phyloP scores from a whole-genome alignment of 169 alveolate species.

The Cryptosporidium tyzzeri region DNA sequence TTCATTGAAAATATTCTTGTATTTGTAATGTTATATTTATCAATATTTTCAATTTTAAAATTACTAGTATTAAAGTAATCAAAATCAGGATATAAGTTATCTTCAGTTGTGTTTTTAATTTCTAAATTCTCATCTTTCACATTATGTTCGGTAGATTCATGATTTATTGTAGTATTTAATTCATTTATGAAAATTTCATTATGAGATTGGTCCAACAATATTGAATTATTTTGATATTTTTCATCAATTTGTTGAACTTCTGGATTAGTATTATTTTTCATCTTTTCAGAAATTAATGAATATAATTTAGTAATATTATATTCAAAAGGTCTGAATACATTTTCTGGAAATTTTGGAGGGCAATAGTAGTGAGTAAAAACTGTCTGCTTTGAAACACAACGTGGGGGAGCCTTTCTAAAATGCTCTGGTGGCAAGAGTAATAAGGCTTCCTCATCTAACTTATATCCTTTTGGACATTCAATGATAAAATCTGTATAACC shows the following conservation, averaged over 20 bases:
- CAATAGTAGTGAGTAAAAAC: slow-evolving; percentile 68
- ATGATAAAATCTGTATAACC: slow-evolving; percentile 38
- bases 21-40: slow-evolving; percentile 16
- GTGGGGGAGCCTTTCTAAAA: slow-evolving; percentile 50
- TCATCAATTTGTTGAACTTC: neutral
- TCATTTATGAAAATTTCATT: neutral
- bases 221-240: neutral
- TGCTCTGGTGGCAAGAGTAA: slow-evolving; percentile 36
- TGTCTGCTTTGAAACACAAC: slow-evolving; percentile 55
- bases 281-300: neutral
- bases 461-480: slow-evolving; percentile 53
- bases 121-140: neutral
- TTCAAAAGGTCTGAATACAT: slow-evolving; percentile 43
- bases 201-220: neutral
- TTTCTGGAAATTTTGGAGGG: slow-evolving; percentile 53
- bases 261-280: neutral
- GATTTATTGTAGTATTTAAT: neutral
- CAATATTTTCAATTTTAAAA: slow-evolving; percentile 5
- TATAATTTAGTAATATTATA: slow-evolving; percentile 12
- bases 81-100: neutral
- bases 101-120: neutral
- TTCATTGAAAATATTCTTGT: slow-evolving; percentile 7
- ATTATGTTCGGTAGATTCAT: neutral
- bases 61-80: slow-evolving; percentile 8
- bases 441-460: slow-evolving; percentile 50